phyloP scores from a whole-genome alignment of 2,329 filamentous ascomycete genomes.

The Aureobasidium melanogenum region DNA sequence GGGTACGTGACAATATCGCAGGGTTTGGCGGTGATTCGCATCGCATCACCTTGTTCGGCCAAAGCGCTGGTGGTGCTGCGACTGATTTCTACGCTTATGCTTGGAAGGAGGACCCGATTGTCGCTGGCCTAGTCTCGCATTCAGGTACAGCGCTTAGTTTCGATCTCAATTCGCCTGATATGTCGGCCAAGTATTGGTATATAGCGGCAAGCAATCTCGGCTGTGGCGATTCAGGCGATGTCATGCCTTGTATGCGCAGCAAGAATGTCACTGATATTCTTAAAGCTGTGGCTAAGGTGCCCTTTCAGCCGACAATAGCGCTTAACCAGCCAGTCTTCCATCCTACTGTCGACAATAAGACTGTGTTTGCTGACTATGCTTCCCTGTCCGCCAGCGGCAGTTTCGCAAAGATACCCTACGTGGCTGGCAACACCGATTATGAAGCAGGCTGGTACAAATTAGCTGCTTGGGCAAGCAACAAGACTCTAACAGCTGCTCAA shows the following conservation, averaged over 20 bases:
- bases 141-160: conserved; percentile 37
- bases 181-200: conserved; percentile 35
- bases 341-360: conserved; percentile 19
- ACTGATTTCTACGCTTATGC: conserved; percentile 22
- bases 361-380: conserved; percentile 23
- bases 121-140: conserved; percentile 29
- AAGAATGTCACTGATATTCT: conserved; percentile 16
- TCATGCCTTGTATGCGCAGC: conserved; percentile 16
- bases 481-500: conserved; percentile 31
- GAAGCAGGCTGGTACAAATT: conserved; percentile 43
- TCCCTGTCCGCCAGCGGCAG: conserved; percentile 16
- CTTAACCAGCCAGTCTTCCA: conserved; percentile 25
- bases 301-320: conserved; percentile 15
- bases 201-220: conserved; percentile 31
- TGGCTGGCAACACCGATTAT: conserved; percentile 37
- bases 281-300: conserved; percentile 15
- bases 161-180: conserved; percentile 28
- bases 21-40: conserved; percentile 27
- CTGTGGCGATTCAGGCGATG: conserved; percentile 28
- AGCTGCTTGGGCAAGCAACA: conserved; percentile 29
- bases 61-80: conserved; percentile 27
- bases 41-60: conserved; percentile 31
- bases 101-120: conserved; percentile 29
- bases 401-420: conserved; percentile 34
- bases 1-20: conserved; percentile 30